Evolutionary conservation across 2,329 filamentous ascomycete species (phyloP).

Genomic region (Gremmenia infestans): DNA sequence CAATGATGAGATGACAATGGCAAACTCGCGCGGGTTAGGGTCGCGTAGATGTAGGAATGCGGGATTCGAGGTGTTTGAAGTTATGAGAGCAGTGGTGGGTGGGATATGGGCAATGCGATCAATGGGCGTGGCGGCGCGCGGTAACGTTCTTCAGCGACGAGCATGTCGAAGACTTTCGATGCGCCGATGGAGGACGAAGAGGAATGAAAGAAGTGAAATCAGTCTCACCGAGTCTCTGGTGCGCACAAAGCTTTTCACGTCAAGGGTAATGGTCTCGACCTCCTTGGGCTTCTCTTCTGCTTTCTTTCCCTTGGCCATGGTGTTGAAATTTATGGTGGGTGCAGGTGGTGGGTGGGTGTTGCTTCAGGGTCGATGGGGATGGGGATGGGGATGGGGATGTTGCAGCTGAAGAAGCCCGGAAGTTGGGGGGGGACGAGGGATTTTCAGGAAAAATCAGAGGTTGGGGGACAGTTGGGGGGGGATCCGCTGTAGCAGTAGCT

Average conservation of each 20-base stretch:
- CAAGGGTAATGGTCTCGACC: constrained; percentile 39
- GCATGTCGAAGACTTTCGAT: constrained; percentile 2
- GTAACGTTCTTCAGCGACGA: constrained; percentile 5
- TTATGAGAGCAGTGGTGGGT: constrained; percentile 12
- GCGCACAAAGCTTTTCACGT: constrained; percentile 71
- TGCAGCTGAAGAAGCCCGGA: constrained; percentile 13
- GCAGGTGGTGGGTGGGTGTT: not conserved
- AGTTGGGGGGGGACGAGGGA: not conserved
- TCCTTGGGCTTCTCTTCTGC: constrained; percentile 27
- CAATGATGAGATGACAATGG: constrained; percentile 9
- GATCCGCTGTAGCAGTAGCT: not conserved
- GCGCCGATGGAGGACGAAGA: constrained; percentile 11
- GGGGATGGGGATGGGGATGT: constrained; percentile 22
- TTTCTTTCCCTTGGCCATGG: constrained; percentile 40
- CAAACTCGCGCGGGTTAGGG: constrained; percentile 13
- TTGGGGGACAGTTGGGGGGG: not conserved
- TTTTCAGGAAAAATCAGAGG: not conserved
- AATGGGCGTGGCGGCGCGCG: not conserved
- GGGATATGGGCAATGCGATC: constrained; percentile 5
- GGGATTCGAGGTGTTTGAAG: constrained; percentile 10
- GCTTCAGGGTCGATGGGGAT: constrained; percentile 22
- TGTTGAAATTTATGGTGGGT: constrained; percentile 13
- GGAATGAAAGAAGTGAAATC: not conserved
- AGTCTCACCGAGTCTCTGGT: constrained; percentile 70
- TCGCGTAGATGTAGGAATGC: constrained; percentile 18